Conservation (phyloP, 2,329 filamentous ascomycete species). For the Raffaelea deltoideospora region DNA sequence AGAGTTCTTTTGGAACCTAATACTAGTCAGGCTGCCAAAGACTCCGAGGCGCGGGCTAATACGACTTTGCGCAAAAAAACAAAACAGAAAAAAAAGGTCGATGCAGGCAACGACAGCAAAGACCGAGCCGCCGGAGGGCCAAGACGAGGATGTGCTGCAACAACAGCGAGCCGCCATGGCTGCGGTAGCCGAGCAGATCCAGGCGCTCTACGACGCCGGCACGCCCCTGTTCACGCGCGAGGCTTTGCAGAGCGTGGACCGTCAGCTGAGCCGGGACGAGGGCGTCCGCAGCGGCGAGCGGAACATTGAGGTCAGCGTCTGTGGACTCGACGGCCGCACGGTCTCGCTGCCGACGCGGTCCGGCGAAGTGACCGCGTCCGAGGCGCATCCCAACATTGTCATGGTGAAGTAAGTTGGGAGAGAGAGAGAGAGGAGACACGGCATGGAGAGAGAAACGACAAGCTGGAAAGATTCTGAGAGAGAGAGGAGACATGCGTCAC, state of each 20-base stretch:
- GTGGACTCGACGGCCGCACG: constrained; percentile 5
- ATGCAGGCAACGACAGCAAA: too few relatives aligned
- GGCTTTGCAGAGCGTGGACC: constrained; percentile 3
- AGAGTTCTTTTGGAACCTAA: too few relatives aligned
- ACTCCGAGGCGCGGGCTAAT: too few relatives aligned
- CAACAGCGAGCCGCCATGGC: constrained; percentile 6
- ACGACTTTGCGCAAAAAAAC: too few relatives aligned
- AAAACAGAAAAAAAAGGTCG: too few relatives aligned
- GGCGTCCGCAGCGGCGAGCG: constrained; percentile 6
- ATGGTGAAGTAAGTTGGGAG: constrained; percentile 8
- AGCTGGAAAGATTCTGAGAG: too few relatives aligned
- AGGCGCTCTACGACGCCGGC: constrained; percentile 7
- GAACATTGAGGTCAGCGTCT: constrained; percentile 2
- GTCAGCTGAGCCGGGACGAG: constrained; percentile 4
- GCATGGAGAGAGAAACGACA: too few relatives aligned
- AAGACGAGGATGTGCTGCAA: too few relatives aligned
- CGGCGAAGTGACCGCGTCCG: constrained; percentile 1
- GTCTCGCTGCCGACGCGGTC: constrained; percentile 4
- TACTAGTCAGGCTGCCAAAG: too few relatives aligned
- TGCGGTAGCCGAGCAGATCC: constrained; percentile 1
- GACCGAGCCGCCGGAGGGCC: too few relatives aligned
- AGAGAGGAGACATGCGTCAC: too few relatives aligned
- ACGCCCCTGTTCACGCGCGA: constrained; percentile 8
- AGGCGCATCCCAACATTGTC: constrained; percentile 8
- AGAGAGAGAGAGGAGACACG: too few relatives aligned